Evolutionary conservation across 1,139 yeast genomes (phyloP).

Genomic region (Pichia sp.): DNA sequence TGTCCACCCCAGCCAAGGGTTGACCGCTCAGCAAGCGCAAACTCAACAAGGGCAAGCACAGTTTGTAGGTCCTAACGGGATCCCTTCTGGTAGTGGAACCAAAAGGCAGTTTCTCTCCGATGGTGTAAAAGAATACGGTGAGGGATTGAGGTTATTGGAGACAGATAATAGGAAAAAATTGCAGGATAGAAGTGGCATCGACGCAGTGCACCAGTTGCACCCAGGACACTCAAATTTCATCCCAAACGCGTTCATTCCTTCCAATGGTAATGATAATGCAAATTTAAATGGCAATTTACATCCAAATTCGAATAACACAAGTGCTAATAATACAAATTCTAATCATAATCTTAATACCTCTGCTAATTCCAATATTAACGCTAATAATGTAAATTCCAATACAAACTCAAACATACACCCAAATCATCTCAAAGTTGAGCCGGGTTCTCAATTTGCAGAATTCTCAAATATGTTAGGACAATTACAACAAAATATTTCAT

Average conservation of each 20-base stretch:
- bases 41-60: conserved; percentile 1
- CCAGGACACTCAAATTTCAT: neutral
- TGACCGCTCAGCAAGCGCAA: neutral
- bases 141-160: conserved; percentile 51
- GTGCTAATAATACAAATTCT: neutral
- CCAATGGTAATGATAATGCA: neutral
- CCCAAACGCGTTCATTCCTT: neutral
- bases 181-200: neutral
- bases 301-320: neutral
- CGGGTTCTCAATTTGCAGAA: conserved; percentile 26
- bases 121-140: conserved; percentile 50
- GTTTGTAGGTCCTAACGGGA: neutral
- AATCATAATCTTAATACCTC: neutral
- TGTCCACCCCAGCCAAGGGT: neutral
- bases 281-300: neutral
- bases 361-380: neutral
- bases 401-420: neutral
- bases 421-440: conserved; percentile 4
- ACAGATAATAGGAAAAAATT: conserved; percentile 46
- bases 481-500: conserved; percentile 15
- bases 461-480: conserved; percentile 27
- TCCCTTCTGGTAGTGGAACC: conserved; percentile 7
- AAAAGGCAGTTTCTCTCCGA: conserved; percentile 24
- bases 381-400: neutral
- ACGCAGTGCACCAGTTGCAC: neutral